Conservation (phyloP, 1,139 yeast species). For the Yamadazyma siamensis region DNA sequence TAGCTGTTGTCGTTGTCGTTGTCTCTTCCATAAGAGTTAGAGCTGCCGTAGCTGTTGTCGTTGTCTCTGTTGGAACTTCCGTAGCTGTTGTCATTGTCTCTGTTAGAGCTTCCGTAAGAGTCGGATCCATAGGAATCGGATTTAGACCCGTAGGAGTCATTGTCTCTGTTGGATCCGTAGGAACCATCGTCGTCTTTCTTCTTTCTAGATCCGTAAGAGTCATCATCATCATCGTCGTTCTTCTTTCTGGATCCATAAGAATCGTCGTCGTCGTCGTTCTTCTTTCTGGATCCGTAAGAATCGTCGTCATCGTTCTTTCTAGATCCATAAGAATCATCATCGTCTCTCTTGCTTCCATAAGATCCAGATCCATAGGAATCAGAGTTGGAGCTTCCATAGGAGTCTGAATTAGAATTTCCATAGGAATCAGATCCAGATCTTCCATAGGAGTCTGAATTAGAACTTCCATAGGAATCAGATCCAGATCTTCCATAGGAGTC, state of each 20-base stretch:
- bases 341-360: constrained; percentile 17
- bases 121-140: constrained; percentile 3
- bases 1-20: constrained; percentile 8
- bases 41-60: constrained; percentile 19
- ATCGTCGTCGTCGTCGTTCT: constrained; percentile 16
- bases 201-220: constrained; percentile 6
- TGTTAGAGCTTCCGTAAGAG: constrained; percentile 2
- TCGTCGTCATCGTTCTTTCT: constrained; percentile 17
- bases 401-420: constrained; percentile 13
- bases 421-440: constrained; percentile 16
- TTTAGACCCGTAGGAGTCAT: constrained; percentile 9
- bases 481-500: constrained; percentile 4
- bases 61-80: constrained; percentile 15
- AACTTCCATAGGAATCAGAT: constrained; percentile 18
- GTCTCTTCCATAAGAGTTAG: constrained; percentile 5
- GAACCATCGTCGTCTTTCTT: too few relatives aligned
- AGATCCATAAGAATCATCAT: constrained; percentile 16
- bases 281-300: constrained; percentile 7
- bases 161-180: not conserved
- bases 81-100: constrained; percentile 1
- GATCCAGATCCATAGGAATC: constrained; percentile 14
- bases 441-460: constrained; percentile 16
- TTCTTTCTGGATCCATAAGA: constrained; percentile 8
- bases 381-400: constrained; percentile 12
- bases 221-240: constrained; percentile 15